Evolutionary conservation across 1,284 basidiomycete genomes (phyloP).

Genomic region (Moniliophthora roreri): DNA sequence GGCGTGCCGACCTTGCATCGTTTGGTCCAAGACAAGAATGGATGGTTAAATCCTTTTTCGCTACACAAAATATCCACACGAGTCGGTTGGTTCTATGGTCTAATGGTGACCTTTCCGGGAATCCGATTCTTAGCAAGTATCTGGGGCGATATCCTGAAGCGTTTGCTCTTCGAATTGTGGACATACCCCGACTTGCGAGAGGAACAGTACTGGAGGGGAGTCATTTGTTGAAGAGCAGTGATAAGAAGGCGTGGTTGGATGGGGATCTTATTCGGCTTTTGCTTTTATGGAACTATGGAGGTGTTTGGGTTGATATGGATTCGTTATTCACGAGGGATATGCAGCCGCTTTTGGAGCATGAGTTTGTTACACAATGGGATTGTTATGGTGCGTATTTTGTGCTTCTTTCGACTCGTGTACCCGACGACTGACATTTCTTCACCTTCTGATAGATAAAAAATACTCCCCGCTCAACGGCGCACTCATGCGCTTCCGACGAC

Average conservation of each 20-base stretch:
- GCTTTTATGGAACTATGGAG: constrained; percentile 87
- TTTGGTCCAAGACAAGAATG: constrained; percentile 81
- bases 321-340: constrained; percentile 84
- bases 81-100: constrained; percentile 84
- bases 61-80: constrained; percentile 72
- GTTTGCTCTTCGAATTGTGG: constrained; percentile 67
- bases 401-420: no score
- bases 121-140: constrained; percentile 63
- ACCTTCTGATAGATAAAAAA: constrained; percentile 64
- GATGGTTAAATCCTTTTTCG: constrained; percentile 88
- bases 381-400: constrained; percentile 74
- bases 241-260: constrained; percentile 89
- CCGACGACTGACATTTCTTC: no score
- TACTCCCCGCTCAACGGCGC: constrained; percentile 90
- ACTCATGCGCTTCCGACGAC: constrained; percentile 85
- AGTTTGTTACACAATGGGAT: constrained; percentile 96
- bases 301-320: constrained; percentile 97
- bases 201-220: constrained; percentile 77
- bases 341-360: constrained; percentile 81
- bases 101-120: constrained; percentile 70
- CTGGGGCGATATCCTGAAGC: constrained; percentile 62
- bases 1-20: constrained; percentile 80
- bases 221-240: constrained; percentile 56
- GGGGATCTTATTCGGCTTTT: constrained; percentile 86
- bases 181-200: constrained; percentile 65